A percentile compares a stretch with the other conserved stretches of the same genome.
phyloP scores from a whole-genome alignment of 2,329 filamentous ascomycete species.

The Hypoxylon sp. region DNA sequence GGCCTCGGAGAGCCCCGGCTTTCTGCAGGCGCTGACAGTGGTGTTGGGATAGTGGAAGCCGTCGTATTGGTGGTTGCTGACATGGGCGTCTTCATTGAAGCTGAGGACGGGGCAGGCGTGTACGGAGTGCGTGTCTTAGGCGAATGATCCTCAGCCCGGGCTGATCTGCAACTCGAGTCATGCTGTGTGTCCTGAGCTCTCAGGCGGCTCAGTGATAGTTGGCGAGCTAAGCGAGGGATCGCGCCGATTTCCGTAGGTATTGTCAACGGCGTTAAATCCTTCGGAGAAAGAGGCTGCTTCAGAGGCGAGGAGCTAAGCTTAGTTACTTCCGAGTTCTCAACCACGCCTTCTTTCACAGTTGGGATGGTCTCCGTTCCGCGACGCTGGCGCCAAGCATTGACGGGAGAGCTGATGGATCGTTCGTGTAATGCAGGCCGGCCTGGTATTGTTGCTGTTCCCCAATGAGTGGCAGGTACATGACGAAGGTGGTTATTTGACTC shows the following conservation, averaged over 20 bases:
- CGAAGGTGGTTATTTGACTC: conserved; percentile 48
- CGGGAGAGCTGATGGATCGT: conserved; percentile 69
- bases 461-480: conserved; percentile 36
- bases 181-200: conserved; percentile 54
- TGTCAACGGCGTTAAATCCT: conserved; percentile 62
- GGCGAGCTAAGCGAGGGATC: conserved; percentile 46
- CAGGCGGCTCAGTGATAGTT: conserved; percentile 55
- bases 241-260: conserved; percentile 56
- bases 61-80: conserved; percentile 57
- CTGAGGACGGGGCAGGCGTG: conserved; percentile 53
- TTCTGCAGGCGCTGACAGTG: conserved; percentile 59
- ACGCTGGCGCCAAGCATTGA: conserved; percentile 57
- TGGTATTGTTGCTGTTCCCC: conserved; percentile 68
- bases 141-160: conserved; percentile 54
- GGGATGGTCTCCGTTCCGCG: conserved; percentile 50
- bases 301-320: conserved; percentile 22
- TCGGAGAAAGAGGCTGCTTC: conserved; percentile 59
- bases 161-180: conserved; percentile 52
- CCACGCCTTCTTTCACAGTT: conserved; percentile 43
- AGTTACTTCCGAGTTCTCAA: conserved; percentile 21
- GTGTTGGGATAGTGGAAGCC: conserved; percentile 55
- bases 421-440: conserved; percentile 70
- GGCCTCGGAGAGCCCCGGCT: conserved; percentile 53
- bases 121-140: conserved; percentile 54
- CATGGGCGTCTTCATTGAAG: conserved; percentile 52